These are phyloP conservation scores for Epithemia pelagica DNA, from an alignment of 108 stramenopile species.

Conservation along the genomic window DNA sequence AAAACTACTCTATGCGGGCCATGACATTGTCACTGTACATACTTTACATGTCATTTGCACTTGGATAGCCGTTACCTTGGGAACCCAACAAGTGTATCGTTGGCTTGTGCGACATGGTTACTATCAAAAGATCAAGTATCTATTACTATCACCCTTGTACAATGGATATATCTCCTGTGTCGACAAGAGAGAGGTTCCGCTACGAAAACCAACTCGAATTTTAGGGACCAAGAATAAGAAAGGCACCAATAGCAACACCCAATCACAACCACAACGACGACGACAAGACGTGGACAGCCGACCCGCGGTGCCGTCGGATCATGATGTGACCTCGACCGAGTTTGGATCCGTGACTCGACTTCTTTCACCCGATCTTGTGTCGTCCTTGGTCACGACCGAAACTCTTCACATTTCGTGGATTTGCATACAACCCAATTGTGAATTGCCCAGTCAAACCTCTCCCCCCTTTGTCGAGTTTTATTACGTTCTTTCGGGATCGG, in stretches of 20 bases:
- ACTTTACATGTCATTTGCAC: no score
- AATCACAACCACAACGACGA: neutral
- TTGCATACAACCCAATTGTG: neutral
- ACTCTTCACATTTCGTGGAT: neutral
- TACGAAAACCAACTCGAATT: neutral
- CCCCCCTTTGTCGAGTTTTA: slow-evolving; percentile 10
- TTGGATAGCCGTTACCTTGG: neutral
- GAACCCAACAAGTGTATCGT: neutral
- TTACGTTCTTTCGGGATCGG: slow-evolving; percentile 9
- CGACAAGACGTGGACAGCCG: neutral
- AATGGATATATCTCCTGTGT: neutral
- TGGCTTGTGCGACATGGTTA: neutral
- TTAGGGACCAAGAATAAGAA: neutral
- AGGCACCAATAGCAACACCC: no score
- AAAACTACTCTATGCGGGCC: no score
- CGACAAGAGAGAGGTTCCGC: neutral
- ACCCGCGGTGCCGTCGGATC: neutral
- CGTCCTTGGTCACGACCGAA: neutral
- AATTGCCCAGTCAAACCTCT: neutral
- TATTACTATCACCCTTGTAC: neutral
- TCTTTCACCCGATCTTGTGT: neutral
- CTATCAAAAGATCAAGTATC: neutral
- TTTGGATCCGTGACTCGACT: neutral
- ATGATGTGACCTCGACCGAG: neutral
- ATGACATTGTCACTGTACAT: no score